Evolutionary conservation across 371 early-diverging fungal species (phyloP).

Genomic region (Syncephalastrum sp.): DNA sequence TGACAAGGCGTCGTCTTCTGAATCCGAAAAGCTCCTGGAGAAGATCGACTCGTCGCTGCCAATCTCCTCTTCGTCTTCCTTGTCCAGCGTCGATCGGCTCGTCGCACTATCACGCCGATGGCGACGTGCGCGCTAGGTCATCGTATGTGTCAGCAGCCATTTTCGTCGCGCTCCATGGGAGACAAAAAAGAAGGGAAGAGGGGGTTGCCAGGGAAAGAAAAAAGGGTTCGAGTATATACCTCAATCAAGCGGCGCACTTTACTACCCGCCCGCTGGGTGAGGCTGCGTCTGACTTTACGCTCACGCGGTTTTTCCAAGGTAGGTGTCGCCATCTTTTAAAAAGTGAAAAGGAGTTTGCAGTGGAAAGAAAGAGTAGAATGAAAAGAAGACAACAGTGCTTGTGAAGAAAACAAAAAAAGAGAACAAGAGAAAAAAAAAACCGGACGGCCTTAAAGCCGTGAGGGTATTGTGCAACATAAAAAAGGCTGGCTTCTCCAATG

Average conservation of each 20-base stretch:
- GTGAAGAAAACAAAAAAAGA: conserved; percentile 3
- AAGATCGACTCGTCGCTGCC: no score
- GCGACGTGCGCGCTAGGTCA: no score
- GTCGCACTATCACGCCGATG: no score
- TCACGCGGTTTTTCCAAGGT: neutral
- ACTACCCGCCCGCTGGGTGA: conserved; percentile 13
- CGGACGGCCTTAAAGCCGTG: no score
- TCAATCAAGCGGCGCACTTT: conserved; percentile 12
- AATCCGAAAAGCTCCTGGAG: no score
- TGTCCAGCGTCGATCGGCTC: neutral
- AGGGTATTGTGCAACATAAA: no score
- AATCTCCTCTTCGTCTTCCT: conserved; percentile 4
- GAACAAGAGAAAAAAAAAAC: neutral
- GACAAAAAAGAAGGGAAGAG: neutral
- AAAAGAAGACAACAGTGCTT: conserved; percentile 1
- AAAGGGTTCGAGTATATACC: conserved; percentile 3
- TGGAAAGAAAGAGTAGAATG: neutral
- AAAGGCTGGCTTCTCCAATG: no score
- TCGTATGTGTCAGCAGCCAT: no score
- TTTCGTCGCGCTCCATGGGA: no score
- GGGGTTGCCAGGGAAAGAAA: neutral
- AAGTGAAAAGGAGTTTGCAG: conserved; percentile 1
- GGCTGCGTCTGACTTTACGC: conserved; percentile 4
- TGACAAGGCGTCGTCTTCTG: no score
- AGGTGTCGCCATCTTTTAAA: conserved; percentile 2